Evolutionary conservation across 495 filamentous ascomycete species (phyloP).

Genomic region (Talaromyces trachyspermus): DNA sequence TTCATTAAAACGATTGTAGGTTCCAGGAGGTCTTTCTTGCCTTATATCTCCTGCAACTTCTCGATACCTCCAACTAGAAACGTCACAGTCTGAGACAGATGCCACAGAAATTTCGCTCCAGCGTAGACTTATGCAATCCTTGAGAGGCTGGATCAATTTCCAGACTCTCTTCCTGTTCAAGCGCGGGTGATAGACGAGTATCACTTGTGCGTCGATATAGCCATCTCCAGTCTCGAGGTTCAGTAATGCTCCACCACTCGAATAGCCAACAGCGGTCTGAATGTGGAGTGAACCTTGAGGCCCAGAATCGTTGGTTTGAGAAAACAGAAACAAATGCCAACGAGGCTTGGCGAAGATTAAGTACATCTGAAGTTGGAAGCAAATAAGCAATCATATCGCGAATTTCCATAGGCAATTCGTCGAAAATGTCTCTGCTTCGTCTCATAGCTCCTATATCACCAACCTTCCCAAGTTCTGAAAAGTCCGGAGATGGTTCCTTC

Average conservation of each 20-base stretch:
- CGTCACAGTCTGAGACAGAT: not conserved
- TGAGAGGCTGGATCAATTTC: not conserved
- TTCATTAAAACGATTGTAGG: not conserved
- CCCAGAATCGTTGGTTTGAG: not conserved
- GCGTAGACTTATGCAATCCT: not conserved
- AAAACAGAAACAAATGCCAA: not conserved
- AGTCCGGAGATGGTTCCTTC: not conserved
- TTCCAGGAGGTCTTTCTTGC: not conserved
- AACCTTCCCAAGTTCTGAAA: not conserved
- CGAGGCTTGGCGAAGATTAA: not conserved
- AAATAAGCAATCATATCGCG: not conserved
- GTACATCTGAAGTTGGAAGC: not conserved
- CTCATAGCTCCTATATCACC: not conserved
- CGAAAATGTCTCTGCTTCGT: not conserved
- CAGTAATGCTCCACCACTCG: not conserved
- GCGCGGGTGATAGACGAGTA: not conserved
- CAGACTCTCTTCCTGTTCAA: slow-evolving; percentile 6
- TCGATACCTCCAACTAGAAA: not conserved
- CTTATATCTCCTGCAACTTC: not conserved
- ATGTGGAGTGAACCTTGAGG: not conserved
- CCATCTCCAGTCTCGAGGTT: not conserved
- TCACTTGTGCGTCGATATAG: slow-evolving; percentile 4
- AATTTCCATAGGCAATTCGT: not conserved
- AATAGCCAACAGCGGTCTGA: not conserved
- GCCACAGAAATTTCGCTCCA: not conserved